Evolutionary conservation across 1,284 basidiomycete genomes (phyloP), one percentile per base, ranked within the genome.

Genomic region (Tilletia indica): DNA sequence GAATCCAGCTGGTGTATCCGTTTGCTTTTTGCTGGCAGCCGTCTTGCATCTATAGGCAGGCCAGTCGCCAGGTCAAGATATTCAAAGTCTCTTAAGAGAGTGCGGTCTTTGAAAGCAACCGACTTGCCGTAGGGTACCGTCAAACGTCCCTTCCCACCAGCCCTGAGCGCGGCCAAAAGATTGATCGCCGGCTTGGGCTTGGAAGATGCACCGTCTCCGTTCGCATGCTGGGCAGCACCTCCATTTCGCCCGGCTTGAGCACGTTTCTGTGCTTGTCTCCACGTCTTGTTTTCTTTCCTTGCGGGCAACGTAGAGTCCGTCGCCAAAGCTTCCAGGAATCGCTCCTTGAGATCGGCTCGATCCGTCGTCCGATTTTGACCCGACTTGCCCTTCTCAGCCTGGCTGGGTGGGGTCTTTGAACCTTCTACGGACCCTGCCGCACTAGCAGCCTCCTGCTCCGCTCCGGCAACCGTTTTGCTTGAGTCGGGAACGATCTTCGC

Each of bases 251-350:
- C 49, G 34, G 25, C 47, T 19, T 68, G 68, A 45, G 68, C 68
- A 6, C 78, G 74, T 72, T 78, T 77, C 67, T 82, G 80, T 4
- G 79, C 80, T 19, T 77, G 71, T 21, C 80, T 67, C 80, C 80
- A 82, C 2, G 78, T 75, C 0, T 77, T 75, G 48, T 76, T 84
- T 78, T 81, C 77, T 38, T 69, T 76, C n/a, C 78, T 81, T 67
- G 75, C 73, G 39, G 74, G 72, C 36, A 80, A 74, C 48, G 83
- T 77, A 51, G 80, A 79, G 70, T 83, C 85, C 21, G 74, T 78
- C 25, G 85, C 83, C 67, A 87, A 83, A n/a, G 86, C 84, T 78
- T 87, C 87, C 70, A 87, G 85, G 77, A 87, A 87, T 34, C 86
- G 83, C 77, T 87, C 87, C 72, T 85, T 85, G 51, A 84, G 74